phyloP scores from a whole-genome alignment of 345 rosid species.

The Citropsis articulata region DNA sequence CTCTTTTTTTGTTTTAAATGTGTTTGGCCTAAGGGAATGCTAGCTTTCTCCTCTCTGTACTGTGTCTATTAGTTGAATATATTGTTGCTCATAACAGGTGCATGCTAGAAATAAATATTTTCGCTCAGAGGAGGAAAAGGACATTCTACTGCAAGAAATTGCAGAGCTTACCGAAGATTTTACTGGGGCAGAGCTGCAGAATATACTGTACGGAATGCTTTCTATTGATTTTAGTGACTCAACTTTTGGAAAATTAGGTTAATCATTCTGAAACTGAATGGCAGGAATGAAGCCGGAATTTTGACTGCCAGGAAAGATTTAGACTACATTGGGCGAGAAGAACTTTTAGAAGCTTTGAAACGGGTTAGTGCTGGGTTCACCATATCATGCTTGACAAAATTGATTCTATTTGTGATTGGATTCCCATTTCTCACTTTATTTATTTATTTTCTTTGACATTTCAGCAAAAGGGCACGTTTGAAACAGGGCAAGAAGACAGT shows the following conservation, averaged over 20 bases:
- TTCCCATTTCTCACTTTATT: conserved; percentile 16
- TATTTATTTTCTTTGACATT: conserved; percentile 10
- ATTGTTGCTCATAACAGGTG: conserved; percentile 44
- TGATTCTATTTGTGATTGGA: conserved; percentile 3
- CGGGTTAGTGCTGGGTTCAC: conserved; percentile 46
- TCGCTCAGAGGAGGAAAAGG: conserved; percentile 81
- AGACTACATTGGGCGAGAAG: conserved; percentile 82
- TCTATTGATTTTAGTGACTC: conserved; percentile 1
- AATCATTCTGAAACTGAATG: conserved; percentile 26
- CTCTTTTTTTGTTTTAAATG: not conserved
- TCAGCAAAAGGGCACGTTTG: conserved; percentile 95
- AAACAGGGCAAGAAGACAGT: conserved; percentile 93
- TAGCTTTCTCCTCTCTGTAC: conserved; percentile 7
- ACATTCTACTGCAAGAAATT: conserved; percentile 64
- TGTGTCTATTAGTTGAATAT: conserved; percentile 14
- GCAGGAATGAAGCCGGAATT: conserved; percentile 97
- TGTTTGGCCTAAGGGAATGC: not conserved
- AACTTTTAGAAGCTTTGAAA: conserved; percentile 89
- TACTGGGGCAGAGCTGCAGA: conserved; percentile 97
- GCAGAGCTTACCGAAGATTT: conserved; percentile 83
- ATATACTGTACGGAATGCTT: conserved; percentile 57
- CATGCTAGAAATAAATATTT: conserved; percentile 95
- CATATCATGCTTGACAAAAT: not conserved
- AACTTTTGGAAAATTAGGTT: conserved; percentile 16
- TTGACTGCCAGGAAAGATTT: conserved; percentile 94